Conservation (phyloP, 306 rosid species). For the Nissolia schottii region DNA sequence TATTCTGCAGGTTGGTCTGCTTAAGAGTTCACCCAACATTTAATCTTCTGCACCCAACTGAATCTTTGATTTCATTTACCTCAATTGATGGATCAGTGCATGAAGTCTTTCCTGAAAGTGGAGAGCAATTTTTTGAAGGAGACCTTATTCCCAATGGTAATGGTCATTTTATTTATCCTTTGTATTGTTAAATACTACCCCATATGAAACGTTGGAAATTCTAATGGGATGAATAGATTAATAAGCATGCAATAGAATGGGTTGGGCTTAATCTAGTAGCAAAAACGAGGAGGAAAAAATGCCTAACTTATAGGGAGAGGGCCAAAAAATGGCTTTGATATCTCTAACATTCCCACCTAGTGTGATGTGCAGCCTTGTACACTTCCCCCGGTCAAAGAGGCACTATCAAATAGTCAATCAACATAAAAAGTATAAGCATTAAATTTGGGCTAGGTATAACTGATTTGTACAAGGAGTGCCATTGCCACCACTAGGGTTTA, state of each 20-base stretch:
- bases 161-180: constrained; percentile 3
- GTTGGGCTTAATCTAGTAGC: background rate
- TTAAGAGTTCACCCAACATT: constrained; percentile 88
- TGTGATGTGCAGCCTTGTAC: background rate
- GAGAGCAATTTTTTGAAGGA: constrained; percentile 69
- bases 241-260: background rate
- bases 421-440: background rate
- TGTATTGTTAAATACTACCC: background rate
- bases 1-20: constrained; percentile 71
- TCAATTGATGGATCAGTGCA: constrained; percentile 72
- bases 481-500: background rate
- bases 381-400: background rate
- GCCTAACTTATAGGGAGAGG: background rate
- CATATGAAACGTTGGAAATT: constrained; percentile 2
- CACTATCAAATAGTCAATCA: background rate
- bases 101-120: constrained; percentile 75
- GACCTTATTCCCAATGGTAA: constrained; percentile 73
- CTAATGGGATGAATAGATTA: background rate
- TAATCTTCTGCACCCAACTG: constrained; percentile 67
- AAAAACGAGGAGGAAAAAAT: background rate
- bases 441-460: background rate
- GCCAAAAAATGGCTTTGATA: background rate
- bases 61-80: constrained; percentile 71
- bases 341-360: background rate
- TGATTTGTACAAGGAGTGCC: background rate